phyloP scores from a whole-genome alignment of 192 early-diverging fungal species.

The Lunasporangiospora selenospora region DNA sequence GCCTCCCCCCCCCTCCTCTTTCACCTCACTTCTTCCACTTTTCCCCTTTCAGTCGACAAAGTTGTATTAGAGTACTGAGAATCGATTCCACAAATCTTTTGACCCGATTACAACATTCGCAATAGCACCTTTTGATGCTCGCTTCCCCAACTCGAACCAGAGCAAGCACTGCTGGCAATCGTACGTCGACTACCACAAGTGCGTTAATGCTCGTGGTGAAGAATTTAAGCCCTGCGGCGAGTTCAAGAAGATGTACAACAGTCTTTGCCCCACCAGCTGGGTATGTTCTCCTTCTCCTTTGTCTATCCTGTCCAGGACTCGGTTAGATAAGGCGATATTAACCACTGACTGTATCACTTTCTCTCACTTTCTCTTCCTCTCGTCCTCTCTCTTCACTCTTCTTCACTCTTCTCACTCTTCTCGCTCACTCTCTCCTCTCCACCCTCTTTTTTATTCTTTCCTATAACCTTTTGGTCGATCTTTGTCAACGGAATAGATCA shows the following conservation, averaged over 20 bases:
- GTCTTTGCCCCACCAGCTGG: slow-evolving; percentile 93
- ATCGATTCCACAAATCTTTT: too few relatives aligned
- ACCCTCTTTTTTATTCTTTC: background rate
- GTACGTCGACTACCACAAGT: slow-evolving; percentile 95
- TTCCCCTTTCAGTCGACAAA: too few relatives aligned
- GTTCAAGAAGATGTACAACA: slow-evolving; percentile 84
- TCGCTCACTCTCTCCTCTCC: background rate
- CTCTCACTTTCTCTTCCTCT: background rate
- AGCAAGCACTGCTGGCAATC: slow-evolving; percentile 99
- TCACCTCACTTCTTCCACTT: too few relatives aligned
- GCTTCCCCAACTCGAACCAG: slow-evolving; percentile 99
- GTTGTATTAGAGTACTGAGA: too few relatives aligned
- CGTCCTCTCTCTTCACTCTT: background rate
- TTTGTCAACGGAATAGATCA: slow-evolving; percentile 5
- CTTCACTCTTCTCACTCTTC: background rate
- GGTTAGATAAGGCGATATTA: too few relatives aligned
- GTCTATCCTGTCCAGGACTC: too few relatives aligned
- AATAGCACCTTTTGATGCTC: slow-evolving; percentile 67
- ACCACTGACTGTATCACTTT: slow-evolving; percentile 7
- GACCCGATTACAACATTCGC: too few relatives aligned
- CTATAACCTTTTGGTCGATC: background rate
- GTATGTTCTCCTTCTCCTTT: slow-evolving; percentile 61
- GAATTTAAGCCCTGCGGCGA: slow-evolving; percentile 93
- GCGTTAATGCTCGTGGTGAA: slow-evolving; percentile 94
- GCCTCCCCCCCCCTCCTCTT: too few relatives aligned